Evolutionary conservation across 75 land plant genomes (phyloP), one percentile per base, ranked within the genome.

Genomic region (Sequoiadendron giganteum): DNA sequence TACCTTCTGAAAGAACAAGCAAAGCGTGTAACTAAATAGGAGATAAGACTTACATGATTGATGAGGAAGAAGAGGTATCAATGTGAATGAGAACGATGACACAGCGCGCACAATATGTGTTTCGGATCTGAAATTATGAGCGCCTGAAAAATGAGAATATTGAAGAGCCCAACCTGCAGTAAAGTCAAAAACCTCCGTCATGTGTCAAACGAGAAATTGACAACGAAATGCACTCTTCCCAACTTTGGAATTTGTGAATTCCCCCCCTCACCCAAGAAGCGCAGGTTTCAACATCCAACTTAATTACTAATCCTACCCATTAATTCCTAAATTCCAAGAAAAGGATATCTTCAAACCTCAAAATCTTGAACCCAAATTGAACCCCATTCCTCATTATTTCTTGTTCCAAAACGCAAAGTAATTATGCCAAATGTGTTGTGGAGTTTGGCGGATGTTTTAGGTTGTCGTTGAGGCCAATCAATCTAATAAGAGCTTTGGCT

Each of bases 281-380:
- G 42, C 43, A 19, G 21, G 40, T 79, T 40, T 40, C 82, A 39
- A 79, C 21, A 40, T 39, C 25, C 6, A 40, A 19, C 45, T 16
- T 40, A 39, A 19, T 79, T 40, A 40, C 40, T 79, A 42, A 40
- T 79, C 3, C 45, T 40, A 25, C 70, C 42, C 82, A 79, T 40
- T 79, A 79, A 40, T 79, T 79, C 82, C 82, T 42, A 79, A 79
- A 39, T 42, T 42, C 82, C 40, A 79, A 79, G 82, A 39, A 79
- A 79, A 19, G 47, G 18, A 79, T 79, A 7, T 16, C 40, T 52
- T 52, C 54, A 52, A 10, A 52, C 54, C 14, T 52, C 15, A 52
- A 40, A 40, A 2, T 2, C 2, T 40, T 1, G 2, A 40, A 2
- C 42, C 42, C n/a, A n/a, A 40, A 40, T 40, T 49, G 52, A 10